A percentile compares a stretch with the other conserved stretches of the same genome.
These are phyloP conservation scores for Primulina eburnea DNA, from an alignment of 257 asterid genomes.

Conservation along the genomic window DNA sequence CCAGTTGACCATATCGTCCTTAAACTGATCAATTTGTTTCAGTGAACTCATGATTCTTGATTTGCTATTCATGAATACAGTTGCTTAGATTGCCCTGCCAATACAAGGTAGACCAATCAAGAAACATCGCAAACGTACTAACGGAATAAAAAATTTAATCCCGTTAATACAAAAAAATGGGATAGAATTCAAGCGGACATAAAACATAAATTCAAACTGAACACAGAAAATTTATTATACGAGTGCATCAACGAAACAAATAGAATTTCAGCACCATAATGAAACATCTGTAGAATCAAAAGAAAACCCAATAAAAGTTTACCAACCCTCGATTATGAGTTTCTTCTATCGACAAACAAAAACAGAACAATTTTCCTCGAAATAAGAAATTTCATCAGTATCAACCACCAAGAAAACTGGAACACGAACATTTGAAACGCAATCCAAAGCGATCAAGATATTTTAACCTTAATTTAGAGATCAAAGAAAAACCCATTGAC, in stretches of 20 bases:
- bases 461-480: not conserved
- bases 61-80: not conserved
- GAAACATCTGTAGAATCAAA: not conserved
- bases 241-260: not conserved
- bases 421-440: not conserved
- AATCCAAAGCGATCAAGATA: not conserved
- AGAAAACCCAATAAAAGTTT: not conserved
- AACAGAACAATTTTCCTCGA: not conserved
- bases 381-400: not conserved
- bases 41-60: too few species aligned
- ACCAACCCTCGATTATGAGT: not conserved
- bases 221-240: not conserved
- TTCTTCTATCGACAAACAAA: not conserved
- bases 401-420: not conserved
- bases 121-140: not conserved
- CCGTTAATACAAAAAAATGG: not conserved
- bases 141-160: not conserved
- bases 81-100: not conserved
- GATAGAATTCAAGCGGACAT: too few species aligned
- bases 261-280: not conserved
- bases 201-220: not conserved
- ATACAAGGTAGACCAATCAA: not conserved
- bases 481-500: not conserved
- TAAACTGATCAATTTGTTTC: too few species aligned
- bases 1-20: not conserved